Evolutionary conservation across 2,329 filamentous ascomycete species (phyloP), one percentile per base, ranked within the genome.

Genomic region (Raffaelea albimanens): DNA sequence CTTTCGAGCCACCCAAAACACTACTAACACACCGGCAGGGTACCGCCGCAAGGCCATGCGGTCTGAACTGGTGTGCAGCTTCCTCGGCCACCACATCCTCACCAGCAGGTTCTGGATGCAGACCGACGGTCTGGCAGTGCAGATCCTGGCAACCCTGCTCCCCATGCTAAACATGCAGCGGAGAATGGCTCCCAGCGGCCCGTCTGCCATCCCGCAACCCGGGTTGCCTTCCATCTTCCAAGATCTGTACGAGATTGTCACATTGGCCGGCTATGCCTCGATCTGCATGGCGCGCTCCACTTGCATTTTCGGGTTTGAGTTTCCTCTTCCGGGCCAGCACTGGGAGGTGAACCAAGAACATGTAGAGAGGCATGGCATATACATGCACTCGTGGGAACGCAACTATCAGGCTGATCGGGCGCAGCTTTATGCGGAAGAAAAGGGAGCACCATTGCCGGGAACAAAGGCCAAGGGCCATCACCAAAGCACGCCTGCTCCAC

Each of bases 11-110:
- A 10, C 7, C 36, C 20, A 19, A 40, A 21, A 3, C 25, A 7
- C 25, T 13, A 29, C 25, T 29, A 29, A 29, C 25, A 10, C n/a
- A 40, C 1, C 47, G n/a, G 20, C 40, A 69, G 67, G 65, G 2
- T 68, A 65, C 45, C 45, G 49, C 11, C 63, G 66, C 34, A 68
- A 65, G 43, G 44, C 53, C 16, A 52, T 58, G n/a, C 62, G 66
- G 23, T 53, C 59, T 18, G 50, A 58, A 10, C 55, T 55, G 4
- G 60, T 63, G 23, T 57, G 59, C 42, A 47, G 56, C 14, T 49
- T 58, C 2, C 44, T 68, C 4, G 48, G 46, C 9, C 41, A 41
- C 2, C 19, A 53, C 3, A 49, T 58, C 0, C 22, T 67, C 16
- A 59, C 66, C 1, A 46, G 44, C 0, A 25, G 55, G 2, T 71